Base-by-base conservation (phyloP, 2,329 filamentous ascomycete species). In the Aspergillus quadricinctus region DNA sequence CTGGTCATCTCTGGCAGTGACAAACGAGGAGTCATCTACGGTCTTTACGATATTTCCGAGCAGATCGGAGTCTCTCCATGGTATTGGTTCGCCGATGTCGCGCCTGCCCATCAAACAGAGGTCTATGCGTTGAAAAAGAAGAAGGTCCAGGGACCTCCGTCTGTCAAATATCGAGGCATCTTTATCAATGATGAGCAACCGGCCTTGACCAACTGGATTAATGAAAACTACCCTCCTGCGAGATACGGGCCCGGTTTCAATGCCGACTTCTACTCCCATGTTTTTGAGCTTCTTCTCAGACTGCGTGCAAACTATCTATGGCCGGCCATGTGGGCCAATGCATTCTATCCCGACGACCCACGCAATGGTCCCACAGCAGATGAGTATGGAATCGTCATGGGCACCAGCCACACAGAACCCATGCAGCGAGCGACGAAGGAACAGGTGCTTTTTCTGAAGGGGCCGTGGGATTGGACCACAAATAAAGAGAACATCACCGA, bases 241-340 rank as follows among this genome's bases (percentile, higher is more conserved):
- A 67, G 75, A 19, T 79, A 76, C 46, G 72, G 75, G n/a, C 69
- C 71, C 49, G 72, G 75, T 0, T 77, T 70, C 55, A 83, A 83
- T 55, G 77, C 81, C n/a, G 79, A 82, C 3, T 89, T 90, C 69
- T 89, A 91, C 71, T 75, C 80, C 3, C 81, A 82, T 21, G 83
- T 91, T 21, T 90, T 89, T 59, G 88, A 91, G 73, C 77, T 91
- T 1, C 74, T 90, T 1, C 81, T 91, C 5, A 81, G 88, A 6
- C 78, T 88, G 28, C 81, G 84, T 40, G 88, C 88, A 17, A 91
- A 91, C 70, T 90, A 90, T 65, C 76, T 91, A 50, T 91, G 88
- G 88, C 88, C 88, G 0, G 82, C 87, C 1, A 78, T 84, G 68
- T 91, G 88, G 88, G 82, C 80, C 5, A 82, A 80, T 60, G 89